Percentiles rank a stretch among this genome's conserved stretches.
These are phyloP conservation scores for Hanseniaspora vineae DNA, from an alignment of 805 yeast species.

Conservation along the genomic window DNA sequence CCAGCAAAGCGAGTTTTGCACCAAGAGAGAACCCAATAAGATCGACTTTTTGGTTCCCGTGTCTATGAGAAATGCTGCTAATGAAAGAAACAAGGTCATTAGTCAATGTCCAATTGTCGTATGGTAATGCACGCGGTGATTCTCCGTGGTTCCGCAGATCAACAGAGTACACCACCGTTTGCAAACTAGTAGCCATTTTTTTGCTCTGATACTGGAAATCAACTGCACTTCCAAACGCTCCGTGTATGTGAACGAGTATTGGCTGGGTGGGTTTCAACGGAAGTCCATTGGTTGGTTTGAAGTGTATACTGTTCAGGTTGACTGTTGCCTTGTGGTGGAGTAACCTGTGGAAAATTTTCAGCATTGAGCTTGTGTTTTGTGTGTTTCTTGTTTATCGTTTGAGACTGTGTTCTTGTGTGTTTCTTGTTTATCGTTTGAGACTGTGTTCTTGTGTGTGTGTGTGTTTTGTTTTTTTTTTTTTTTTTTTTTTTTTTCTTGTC, in stretches of 20 bases:
- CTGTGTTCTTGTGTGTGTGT: too few relatives aligned
- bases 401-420: too few relatives aligned
- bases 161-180: constrained; percentile 27
- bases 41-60: constrained; percentile 17
- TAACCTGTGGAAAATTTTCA: too few relatives aligned
- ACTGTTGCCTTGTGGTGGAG: too few relatives aligned
- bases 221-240: constrained; percentile 26
- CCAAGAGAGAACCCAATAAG: constrained; percentile 50
- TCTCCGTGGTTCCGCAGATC: constrained; percentile 49
- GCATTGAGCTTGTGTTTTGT: too few relatives aligned
- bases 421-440: too few relatives aligned
- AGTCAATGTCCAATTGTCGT: constrained; percentile 31
- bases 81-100: constrained; percentile 28
- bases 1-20: constrained; percentile 41
- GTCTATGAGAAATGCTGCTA: background rate
- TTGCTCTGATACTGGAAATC: constrained; percentile 18
- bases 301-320: too few relatives aligned
- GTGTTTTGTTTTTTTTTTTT: too few relatives aligned
- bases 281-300: too few relatives aligned
- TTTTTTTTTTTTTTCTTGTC: background rate
- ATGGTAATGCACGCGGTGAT: constrained; percentile 32
- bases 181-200: constrained; percentile 20
- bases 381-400: too few relatives aligned
- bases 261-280: constrained; percentile 15
- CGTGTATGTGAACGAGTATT: constrained; percentile 35